Evolutionary conservation across 495 filamentous ascomycete species (phyloP).

Genomic region (Recurvomyces mirabilis): DNA sequence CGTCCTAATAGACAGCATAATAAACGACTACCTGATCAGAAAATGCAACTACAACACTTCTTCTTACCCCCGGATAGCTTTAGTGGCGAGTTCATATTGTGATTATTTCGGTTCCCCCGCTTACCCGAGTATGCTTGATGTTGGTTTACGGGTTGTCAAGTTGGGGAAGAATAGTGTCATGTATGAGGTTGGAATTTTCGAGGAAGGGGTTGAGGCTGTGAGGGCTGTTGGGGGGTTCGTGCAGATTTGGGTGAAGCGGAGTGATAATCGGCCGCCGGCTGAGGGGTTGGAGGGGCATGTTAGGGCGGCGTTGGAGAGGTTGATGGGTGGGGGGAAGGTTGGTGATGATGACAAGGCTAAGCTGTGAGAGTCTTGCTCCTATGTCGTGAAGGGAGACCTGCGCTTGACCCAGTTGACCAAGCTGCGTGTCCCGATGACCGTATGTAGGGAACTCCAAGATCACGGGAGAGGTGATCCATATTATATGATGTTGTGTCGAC

Average conservation of each 20-base stretch:
- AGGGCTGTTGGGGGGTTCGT: slow-evolving; percentile 78
- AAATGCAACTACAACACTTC: slow-evolving; percentile 66
- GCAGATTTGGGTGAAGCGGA: slow-evolving; percentile 77
- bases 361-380: no score
- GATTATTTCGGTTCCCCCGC: slow-evolving; percentile 77
- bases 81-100: slow-evolving; percentile 74
- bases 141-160: slow-evolving; percentile 71
- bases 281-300: slow-evolving; percentile 48
- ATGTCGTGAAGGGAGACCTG: no score
- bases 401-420: no score
- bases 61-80: slow-evolving; percentile 55
- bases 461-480: no score
- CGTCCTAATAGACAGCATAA: slow-evolving; percentile 61
- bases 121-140: slow-evolving; percentile 71
- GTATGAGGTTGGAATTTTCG: slow-evolving; percentile 85
- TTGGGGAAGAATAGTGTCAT: slow-evolving; percentile 80
- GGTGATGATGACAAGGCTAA: slow-evolving; percentile 16
- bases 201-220: slow-evolving; percentile 54
- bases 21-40: slow-evolving; percentile 80
- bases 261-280: slow-evolving; percentile 51
- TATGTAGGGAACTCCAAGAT: no score
- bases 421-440: no score
- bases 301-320: slow-evolving; percentile 29
- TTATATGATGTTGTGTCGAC: no score
- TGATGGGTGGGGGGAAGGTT: slow-evolving; percentile 35